Base-by-base conservation (phyloP, 495 filamentous ascomycete species). In the Penicillium angulare region DNA sequence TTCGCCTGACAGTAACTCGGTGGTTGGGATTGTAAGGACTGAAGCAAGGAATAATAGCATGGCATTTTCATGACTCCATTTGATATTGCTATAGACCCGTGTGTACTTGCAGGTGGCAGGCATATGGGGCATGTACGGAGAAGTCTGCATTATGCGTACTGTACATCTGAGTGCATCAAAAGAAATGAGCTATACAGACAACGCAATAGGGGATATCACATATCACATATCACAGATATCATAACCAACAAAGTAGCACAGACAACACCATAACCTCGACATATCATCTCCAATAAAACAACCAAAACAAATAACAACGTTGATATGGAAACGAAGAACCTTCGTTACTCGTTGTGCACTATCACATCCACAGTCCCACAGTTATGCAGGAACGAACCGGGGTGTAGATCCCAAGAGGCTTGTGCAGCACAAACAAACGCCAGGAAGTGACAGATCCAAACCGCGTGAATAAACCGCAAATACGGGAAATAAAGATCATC, bases 401-500 rank as follows among this genome's bases (percentile, higher is more conserved):
- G 47, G 22, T 35, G 57, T 53, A 29, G 41, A 59, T 61, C 44
- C n/a, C 56, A 60, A 34, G 52, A 44, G 55, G 47, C 47, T 44
- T 56, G 61, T 64, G 52, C 35, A 48, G 62, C 58, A 35, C 29
- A 49, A 13, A 42, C 57, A 52, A 50, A 49, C 49, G 51, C 50
- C 53, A 45, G 50, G 22, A 57, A 64, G 34, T 56, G 61, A 64
- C 43, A 48, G 36, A 50, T 64, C 61, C 10, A 53, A 24, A 27
- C 22, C 7, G 12, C 42, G 41, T 41, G 40, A 21, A 34, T 29
- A 29, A 27, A 43, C 17, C 12, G 15, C 9, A 38, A 38, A 38
- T 16, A 6, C 6, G 24, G 21, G 38, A 40, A n/a, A 24, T 41
- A 41, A 9, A 26, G 29, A 50, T 34, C 17, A 44, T 32, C 41